Conservation (phyloP, 345 rosid genomes). For the Trapa incisa region DNA sequence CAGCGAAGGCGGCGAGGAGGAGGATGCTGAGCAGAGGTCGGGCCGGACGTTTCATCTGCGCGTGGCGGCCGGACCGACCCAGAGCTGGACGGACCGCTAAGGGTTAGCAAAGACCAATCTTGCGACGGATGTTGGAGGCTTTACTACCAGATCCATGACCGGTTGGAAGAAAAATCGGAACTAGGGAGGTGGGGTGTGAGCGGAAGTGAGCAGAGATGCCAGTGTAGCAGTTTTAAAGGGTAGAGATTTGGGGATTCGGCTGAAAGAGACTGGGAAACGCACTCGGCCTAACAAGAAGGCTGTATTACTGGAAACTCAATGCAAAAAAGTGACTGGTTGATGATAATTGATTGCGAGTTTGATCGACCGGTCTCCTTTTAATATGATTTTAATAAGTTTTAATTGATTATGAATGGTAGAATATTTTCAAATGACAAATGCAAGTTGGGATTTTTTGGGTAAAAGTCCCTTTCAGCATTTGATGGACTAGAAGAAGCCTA, state of each 20-base stretch:
- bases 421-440: too few relatives aligned
- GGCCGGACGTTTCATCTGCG: slow-evolving; percentile 57
- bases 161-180: neutral
- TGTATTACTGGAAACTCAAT: too few relatives aligned
- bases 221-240: neutral
- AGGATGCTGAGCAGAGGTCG: slow-evolving; percentile 51
- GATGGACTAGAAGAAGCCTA: too few relatives aligned
- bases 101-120: neutral
- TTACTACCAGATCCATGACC: neutral
- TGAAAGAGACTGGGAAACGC: neutral
- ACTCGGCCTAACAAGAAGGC: too few relatives aligned
- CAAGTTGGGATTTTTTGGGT: too few relatives aligned
- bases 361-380: too few relatives aligned
- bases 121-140: slow-evolving; percentile 1
- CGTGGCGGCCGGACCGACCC: slow-evolving; percentile 2
- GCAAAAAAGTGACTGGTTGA: too few relatives aligned
- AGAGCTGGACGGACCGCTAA: neutral
- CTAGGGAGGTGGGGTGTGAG: neutral
- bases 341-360: too few relatives aligned
- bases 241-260: neutral
- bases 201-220: neutral
- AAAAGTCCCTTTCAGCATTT: too few relatives aligned
- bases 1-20: slow-evolving; percentile 39
- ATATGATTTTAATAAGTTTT: too few relatives aligned
- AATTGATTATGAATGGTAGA: too few relatives aligned